Percentiles rank a stretch among this genome's conserved stretches.
Conservation (phyloP, 108 stramenopile species). For the Seminavis robusta region DNA sequence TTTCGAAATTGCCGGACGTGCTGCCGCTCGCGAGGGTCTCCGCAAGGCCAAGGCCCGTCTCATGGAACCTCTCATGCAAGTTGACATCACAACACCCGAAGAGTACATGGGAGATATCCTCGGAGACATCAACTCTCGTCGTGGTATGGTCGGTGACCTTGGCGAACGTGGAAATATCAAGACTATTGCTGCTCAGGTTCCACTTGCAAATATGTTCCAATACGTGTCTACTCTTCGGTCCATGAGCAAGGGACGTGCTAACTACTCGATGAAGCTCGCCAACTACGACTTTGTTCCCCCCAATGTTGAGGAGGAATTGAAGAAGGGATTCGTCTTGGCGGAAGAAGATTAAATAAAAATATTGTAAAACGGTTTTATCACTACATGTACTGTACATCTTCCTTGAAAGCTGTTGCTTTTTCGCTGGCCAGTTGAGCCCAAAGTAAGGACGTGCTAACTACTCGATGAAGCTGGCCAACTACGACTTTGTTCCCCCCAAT, state of each 20-base stretch:
- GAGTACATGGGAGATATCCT: conserved; percentile 98
- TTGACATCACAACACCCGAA: conserved; percentile 96
- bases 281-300: conserved; percentile 96
- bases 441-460: conserved; percentile 98
- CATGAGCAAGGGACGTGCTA: conserved; percentile 95
- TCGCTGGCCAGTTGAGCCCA: too few relatives aligned
- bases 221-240: conserved; percentile 94
- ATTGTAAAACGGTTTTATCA: too few relatives aligned
- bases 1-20: conserved; percentile 92
- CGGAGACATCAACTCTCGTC: conserved; percentile 96
- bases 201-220: conserved; percentile 98
- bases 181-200: conserved; percentile 91
- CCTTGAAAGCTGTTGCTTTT: too few relatives aligned
- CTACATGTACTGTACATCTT: too few relatives aligned
- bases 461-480: conserved; percentile 95
- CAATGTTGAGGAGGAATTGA: conserved; percentile 85
- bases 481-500: conserved; percentile 94
- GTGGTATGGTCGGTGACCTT: conserved; percentile 92
- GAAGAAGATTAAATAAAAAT: conserved; percentile 63
- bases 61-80: conserved; percentile 98
- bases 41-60: conserved; percentile 95
- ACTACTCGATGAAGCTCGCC: conserved; percentile 96
- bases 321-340: conserved; percentile 74
- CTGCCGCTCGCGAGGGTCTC: conserved; percentile 91
- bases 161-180: conserved; percentile 94